Evolutionary conservation across 106 monocot genomes (phyloP), one percentile per base, ranked within the genome.

Genomic region (Posidonia australis): DNA sequence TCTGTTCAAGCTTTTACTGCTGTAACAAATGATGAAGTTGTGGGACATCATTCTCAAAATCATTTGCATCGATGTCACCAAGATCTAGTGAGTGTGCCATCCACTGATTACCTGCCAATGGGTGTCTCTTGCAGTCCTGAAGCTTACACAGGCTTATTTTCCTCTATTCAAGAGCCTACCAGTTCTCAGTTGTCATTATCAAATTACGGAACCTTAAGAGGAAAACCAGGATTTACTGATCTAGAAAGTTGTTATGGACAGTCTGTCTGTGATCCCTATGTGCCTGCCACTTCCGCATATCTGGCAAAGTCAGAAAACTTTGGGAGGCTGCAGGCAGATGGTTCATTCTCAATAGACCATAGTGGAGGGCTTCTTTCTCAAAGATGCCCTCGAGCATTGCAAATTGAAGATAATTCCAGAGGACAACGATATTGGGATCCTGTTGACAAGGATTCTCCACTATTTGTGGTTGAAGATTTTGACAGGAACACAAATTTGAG

Each of bases 101-200:
- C 23, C 10, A 27, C 5, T 74, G 29, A 74, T 11, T 47, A 59
- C 36, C 23, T 4, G 19, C 30, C 21, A 14, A 47, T 25, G 14
- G 23, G 31, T 49, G 32, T 23, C 17, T 58, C 65, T 74, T 10
- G 28, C 24, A 72, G 32, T 20, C 30, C 45, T 45, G 58, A 56
- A 72, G 54, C 28, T 46, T 46, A 43, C 46, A 7, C 10, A 46
- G 58, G 28, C 12, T 16, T 17, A 13, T 5, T 9, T 10, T n/a
- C 13, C 51, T 5, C 61, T 48, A 13, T 36, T 24, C 27, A 32
- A 20, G 29, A 64, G 10, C 46, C 36, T 27, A 55, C 29, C 13
- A 19, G 17, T 62, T 43, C 36, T 43, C n/a, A 20, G 29, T 62
- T 21, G 9, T 43, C 61, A 42, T 36, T 20, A 29, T 42, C 21